Conservation (phyloP, 345 rosid genomes). For the Brassica nigra region DNA sequence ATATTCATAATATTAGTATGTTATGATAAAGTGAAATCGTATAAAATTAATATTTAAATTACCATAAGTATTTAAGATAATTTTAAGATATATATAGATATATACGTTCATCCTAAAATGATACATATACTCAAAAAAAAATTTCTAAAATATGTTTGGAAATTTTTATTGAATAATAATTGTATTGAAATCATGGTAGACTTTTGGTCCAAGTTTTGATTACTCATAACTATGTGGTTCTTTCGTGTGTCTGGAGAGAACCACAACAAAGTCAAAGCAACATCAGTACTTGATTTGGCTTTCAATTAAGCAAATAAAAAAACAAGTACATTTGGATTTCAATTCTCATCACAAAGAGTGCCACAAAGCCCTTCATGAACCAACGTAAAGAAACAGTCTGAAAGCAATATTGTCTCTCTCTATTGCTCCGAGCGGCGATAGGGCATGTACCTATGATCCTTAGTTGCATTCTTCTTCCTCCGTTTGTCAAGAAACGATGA, state of each 20-base stretch:
- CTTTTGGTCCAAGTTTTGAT: no score
- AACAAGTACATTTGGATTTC: background rate
- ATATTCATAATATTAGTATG: background rate
- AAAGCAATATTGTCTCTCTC: constrained; percentile 10
- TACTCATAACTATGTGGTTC: no score
- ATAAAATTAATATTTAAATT: no score
- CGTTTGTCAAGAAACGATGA: constrained; percentile 75
- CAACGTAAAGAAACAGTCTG: background rate
- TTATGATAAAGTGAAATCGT: background rate
- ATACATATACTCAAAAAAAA: no score
- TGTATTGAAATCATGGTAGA: no score
- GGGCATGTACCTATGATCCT: constrained; percentile 87
- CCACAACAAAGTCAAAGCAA: background rate
- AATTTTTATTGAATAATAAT: no score
- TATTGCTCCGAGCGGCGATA: constrained; percentile 57
- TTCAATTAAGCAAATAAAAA: background rate
- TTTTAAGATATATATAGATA: no score
- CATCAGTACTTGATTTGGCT: background rate
- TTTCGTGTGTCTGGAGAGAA: no score
- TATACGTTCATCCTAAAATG: no score
- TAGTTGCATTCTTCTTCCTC: constrained; percentile 87
- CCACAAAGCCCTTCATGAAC: background rate
- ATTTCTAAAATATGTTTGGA: no score
- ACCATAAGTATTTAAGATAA: no score
- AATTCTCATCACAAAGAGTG: background rate